phyloP scores from a whole-genome alignment of 1,139 yeast genomes.

The Spencermartinsiella ligniputridi region DNA sequence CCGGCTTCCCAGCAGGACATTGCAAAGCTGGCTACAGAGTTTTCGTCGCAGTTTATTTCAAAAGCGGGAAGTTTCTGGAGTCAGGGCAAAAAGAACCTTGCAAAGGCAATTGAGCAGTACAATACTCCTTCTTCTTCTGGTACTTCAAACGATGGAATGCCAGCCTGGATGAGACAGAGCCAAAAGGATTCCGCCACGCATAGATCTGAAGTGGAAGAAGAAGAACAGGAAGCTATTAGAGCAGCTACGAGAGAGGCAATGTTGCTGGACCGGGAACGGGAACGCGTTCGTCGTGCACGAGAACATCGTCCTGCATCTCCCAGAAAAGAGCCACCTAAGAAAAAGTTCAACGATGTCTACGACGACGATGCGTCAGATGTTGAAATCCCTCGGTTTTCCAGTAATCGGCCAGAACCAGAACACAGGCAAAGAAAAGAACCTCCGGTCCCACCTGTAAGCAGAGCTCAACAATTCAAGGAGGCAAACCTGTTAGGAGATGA shows the following conservation, averaged over 20 bases:
- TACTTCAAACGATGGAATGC: conserved; percentile 44
- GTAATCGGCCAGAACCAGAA: neutral
- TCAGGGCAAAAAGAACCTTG: conserved; percentile 57
- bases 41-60: conserved; percentile 58
- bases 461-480: conserved; percentile 17
- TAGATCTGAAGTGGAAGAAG: neutral
- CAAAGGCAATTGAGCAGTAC: conserved; percentile 62
- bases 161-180: conserved; percentile 77
- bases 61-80: conserved; percentile 60
- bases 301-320: neutral
- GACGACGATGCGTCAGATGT: neutral
- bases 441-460: conserved; percentile 4
- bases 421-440: neutral
- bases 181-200: conserved; percentile 25
- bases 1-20: conserved; percentile 28
- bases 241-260: conserved; percentile 13
- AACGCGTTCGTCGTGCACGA: neutral
- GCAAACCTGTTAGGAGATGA: conserved; percentile 21
- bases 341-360: neutral
- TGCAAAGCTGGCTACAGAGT: conserved; percentile 49
- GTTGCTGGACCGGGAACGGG: conserved; percentile 10
- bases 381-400: conserved; percentile 2
- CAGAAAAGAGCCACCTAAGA: neutral
- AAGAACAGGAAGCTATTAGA: neutral
- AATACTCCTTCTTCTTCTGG: conserved; percentile 37